These are phyloP conservation scores for Ormosia semicastrata DNA, from an alignment of 306 rosid species.

Conservation along the genomic window DNA sequence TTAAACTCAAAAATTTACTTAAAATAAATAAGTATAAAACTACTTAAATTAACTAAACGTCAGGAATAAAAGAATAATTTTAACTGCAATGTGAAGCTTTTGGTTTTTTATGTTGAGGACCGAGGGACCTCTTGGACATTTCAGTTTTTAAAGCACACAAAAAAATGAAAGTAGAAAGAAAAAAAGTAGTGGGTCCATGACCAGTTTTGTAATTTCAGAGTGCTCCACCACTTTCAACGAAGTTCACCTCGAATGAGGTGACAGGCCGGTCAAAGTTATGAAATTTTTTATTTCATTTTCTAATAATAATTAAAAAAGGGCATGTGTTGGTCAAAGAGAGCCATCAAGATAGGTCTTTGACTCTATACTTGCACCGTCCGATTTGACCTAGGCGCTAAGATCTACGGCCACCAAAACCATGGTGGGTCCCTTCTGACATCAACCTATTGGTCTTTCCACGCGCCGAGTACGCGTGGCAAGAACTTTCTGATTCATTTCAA, in stretches of 20 bases:
- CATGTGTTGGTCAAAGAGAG: constrained; percentile 61
- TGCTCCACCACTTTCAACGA: constrained; percentile 50
- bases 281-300: constrained; percentile 27
- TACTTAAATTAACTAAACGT: too few species aligned
- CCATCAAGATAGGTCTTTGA: constrained; percentile 59
- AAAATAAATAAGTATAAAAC: too few species aligned
- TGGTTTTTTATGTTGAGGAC: neutral
- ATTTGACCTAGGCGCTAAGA: neutral
- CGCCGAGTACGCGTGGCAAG: constrained; percentile 17
- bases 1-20: too few species aligned
- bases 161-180: neutral
- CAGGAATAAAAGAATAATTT: too few species aligned
- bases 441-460: constrained; percentile 24
- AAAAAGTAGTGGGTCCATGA: constrained; percentile 11
- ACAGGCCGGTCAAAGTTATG: constrained; percentile 71
- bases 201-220: constrained; percentile 26
- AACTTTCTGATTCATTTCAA: neutral
- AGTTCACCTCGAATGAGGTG: constrained; percentile 77
- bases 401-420: constrained; percentile 15
- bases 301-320: constrained; percentile 19
- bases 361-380: constrained; percentile 35
- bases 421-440: constrained; percentile 56
- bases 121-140: constrained; percentile 30
- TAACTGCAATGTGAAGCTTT: neutral
- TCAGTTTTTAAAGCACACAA: neutral